A percentile compares a stretch with the other conserved stretches of the same genome.
phyloP scores from a whole-genome alignment of 1,284 basidiomycete species.

The Ustilago loliicola region DNA sequence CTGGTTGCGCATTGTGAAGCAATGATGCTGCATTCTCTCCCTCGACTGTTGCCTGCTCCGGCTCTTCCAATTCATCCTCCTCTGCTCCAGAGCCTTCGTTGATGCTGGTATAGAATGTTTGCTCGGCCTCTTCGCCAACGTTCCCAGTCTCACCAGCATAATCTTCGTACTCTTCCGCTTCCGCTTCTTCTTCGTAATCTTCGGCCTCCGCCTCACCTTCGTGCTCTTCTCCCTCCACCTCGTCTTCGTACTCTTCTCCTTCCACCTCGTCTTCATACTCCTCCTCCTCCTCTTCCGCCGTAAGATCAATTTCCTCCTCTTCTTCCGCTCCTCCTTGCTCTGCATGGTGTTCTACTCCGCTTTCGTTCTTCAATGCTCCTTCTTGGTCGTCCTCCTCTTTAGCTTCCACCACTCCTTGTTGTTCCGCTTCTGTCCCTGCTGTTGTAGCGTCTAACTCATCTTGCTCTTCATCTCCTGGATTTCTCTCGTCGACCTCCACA shows the following conservation, averaged over 20 bases:
- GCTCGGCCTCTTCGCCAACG: slow-evolving; percentile 28
- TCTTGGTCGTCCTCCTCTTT: slow-evolving; percentile 1
- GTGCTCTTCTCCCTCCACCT: slow-evolving; percentile 2
- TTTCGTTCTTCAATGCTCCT: slow-evolving; percentile 19
- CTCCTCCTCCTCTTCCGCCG: slow-evolving; percentile 5
- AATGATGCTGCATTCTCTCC: slow-evolving; percentile 4
- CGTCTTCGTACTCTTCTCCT: slow-evolving; percentile 16
- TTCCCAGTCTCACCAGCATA: slow-evolving; percentile 19
- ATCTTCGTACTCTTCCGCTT: slow-evolving; percentile 4
- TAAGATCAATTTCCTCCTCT: slow-evolving; percentile 15
- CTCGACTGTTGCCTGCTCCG: slow-evolving; percentile 9
- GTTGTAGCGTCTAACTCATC: not conserved
- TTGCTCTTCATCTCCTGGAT: not conserved
- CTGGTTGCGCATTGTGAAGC: slow-evolving; percentile 12
- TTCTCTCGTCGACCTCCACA: not conserved
- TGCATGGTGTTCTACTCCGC: slow-evolving; percentile 14
- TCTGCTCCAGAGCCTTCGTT: slow-evolving; percentile 30
- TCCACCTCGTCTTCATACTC: slow-evolving; percentile 9
- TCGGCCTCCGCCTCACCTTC: slow-evolving; percentile 16
- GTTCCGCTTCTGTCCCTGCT: slow-evolving; percentile 1
- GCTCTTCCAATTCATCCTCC: slow-evolving; percentile 44
- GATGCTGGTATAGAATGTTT: slow-evolving; percentile 43
- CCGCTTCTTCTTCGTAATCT: slow-evolving; percentile 14
- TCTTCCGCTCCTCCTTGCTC: not conserved
- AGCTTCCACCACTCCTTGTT: not conserved